Base-by-base conservation (phyloP, 225 moss, liverwort and hornwort genomes). In the Pleurozium schreberi region DNA sequence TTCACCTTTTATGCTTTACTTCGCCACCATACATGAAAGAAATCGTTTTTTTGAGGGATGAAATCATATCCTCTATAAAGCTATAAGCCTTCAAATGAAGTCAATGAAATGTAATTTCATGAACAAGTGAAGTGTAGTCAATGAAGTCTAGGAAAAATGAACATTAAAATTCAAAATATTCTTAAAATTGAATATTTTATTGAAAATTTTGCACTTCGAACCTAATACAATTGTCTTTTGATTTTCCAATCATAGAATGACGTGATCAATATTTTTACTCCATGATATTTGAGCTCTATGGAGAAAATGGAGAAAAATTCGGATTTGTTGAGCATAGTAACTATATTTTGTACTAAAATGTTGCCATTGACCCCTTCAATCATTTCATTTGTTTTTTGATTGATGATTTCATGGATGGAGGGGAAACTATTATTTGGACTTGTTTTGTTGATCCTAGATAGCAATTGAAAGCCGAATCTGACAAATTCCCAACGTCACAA, bases 221-320 rank as follows among this genome's bases (percentile, higher is more conserved):
- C 17, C n/a, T 27, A n/a, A 26, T 57, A 26, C 36, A n/a, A 78
- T 38, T 6, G 3, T 38, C 10, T 78, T 1, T 0, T 7, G 0
- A 55, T 77, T 38, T 55, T 38, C 23, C 5, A 57, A 78, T 26
- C 16, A 57, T 38, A 38, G 14, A n/a, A 16, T 38, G 38, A 78
- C 10, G 57, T 57, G 10, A 4, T 16, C n/a, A n/a, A 79, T 27
- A 26, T 17, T 57, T 23, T n/a, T n/a, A 79, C 4, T 57, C 15
- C 23, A 53, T 76, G 52, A 76, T 53, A 36, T 20, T 50, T 75
- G 8, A 77, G 34, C 1, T 53, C 36, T 25, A 23, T 53, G 6
- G 13, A 23, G 13, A 38, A 55, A 38, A 55, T 55, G 6, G 25
- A 55, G 16, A 10, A 77, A 38, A 6, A 15, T 55, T 55, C 15